Conservation (phyloP, 495 filamentous ascomycete species). For the Aspergillus conjunctus region DNA sequence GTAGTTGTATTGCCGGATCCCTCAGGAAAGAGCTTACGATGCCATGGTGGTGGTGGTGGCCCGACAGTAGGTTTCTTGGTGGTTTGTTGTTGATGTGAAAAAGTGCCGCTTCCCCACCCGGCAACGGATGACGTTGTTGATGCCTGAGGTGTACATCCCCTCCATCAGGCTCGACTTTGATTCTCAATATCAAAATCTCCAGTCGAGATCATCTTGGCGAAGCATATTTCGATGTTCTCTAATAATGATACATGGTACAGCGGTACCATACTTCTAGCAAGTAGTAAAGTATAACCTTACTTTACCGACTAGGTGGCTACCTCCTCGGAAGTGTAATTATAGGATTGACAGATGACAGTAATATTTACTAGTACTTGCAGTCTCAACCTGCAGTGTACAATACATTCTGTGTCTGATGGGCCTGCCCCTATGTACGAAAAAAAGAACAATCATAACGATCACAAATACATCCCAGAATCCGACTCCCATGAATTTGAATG, state of each 20-base stretch:
- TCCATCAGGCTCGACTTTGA: too few species aligned
- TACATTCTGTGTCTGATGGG: constrained; percentile 34
- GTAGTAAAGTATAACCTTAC: too few species aligned
- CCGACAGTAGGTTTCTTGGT: constrained; percentile 15
- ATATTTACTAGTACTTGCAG: too few species aligned
- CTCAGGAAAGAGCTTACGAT: constrained; percentile 36
- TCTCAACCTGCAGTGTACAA: neutral
- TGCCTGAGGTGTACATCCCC: constrained; percentile 20
- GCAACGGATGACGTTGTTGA: constrained; percentile 45
- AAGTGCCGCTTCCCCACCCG: constrained; percentile 33
- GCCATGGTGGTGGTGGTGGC: constrained; percentile 36
- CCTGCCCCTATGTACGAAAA: constrained; percentile 32
- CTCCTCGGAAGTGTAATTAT: too few species aligned
- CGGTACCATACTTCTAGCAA: too few species aligned
- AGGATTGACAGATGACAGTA: too few species aligned
- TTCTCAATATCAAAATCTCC: too few species aligned
- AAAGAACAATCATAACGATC: constrained; percentile 16
- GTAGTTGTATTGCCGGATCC: neutral
- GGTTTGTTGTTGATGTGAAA: constrained; percentile 36
- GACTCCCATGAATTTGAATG: constrained; percentile 13
- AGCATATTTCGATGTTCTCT: too few species aligned
- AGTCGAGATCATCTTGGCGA: too few species aligned
- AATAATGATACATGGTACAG: too few species aligned
- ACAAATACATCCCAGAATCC: constrained; percentile 7
- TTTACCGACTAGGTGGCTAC: too few species aligned